These are phyloP conservation scores for Didymellaceae sp. DNA, from an alignment of 2,329 filamentous ascomycete genomes.

Conservation along the genomic window DNA sequence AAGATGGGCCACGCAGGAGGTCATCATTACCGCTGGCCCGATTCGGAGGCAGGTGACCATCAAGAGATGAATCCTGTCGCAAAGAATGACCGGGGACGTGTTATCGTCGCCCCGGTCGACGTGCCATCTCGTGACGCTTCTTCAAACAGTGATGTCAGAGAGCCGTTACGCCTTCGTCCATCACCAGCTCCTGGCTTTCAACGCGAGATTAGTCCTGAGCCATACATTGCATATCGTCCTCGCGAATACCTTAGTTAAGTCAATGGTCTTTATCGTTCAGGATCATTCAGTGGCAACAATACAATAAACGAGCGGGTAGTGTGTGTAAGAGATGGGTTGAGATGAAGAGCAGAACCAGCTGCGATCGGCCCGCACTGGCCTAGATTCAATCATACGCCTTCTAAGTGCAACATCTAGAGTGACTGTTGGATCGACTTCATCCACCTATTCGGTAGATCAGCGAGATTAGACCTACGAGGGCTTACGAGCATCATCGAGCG, in stretches of 20 bases:
- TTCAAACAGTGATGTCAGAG: neutral
- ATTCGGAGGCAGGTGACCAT: constrained; percentile 5
- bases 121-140: neutral
- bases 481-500: too few relatives aligned
- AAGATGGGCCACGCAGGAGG: constrained; percentile 20
- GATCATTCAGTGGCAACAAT: too few relatives aligned
- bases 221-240: neutral
- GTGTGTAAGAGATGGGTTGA: too few relatives aligned
- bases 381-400: too few relatives aligned
- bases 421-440: too few relatives aligned
- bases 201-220: neutral
- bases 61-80: neutral
- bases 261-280: too few relatives aligned
- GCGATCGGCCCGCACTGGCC: too few relatives aligned
- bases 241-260: neutral
- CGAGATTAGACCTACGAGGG: too few relatives aligned
- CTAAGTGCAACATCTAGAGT: too few relatives aligned
- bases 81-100: neutral
- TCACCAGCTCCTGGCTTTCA: neutral
- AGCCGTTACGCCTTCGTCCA: neutral
- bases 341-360: too few relatives aligned
- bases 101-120: neutral
- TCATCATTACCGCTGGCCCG: constrained; percentile 13
- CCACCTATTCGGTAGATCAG: too few relatives aligned
- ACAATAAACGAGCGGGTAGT: too few relatives aligned